Percentiles rank a stretch among this genome's conserved stretches.
These are phyloP conservation scores for Cercophora sp. DNA, from an alignment of 495 filamentous ascomycete species.

Conservation along the genomic window DNA sequence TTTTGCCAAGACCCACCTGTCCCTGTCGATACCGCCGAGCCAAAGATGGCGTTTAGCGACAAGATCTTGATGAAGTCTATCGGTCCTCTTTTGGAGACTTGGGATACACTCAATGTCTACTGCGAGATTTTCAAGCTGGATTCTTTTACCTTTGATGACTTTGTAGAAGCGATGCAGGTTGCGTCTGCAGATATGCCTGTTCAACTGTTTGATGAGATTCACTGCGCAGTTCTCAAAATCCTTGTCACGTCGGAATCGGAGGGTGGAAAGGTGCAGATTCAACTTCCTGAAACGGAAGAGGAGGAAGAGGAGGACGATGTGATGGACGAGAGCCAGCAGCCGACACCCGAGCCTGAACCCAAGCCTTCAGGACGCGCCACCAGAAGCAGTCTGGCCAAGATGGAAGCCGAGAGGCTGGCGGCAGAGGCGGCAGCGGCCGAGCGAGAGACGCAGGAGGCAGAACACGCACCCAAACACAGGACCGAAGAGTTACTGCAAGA, in stretches of 20 bases:
- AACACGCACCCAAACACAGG: constrained; percentile 54
- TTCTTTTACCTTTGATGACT: constrained; percentile 97
- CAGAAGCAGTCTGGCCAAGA: constrained; percentile 76
- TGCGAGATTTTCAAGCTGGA: constrained; percentile 89
- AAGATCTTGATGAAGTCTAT: constrained; percentile 76
- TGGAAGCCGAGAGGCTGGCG: constrained; percentile 62
- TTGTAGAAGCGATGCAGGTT: constrained; percentile 80
- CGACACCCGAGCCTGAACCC: constrained; percentile 64
- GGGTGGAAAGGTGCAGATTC: constrained; percentile 72
- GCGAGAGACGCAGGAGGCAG: constrained; percentile 34
- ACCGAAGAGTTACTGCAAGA: constrained; percentile 72
- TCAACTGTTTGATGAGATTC: constrained; percentile 83
- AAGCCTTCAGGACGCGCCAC: constrained; percentile 68
- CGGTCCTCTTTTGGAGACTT: constrained; percentile 77
- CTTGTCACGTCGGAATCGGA: constrained; percentile 71
- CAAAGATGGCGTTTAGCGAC: constrained; percentile 32
- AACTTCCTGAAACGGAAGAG: constrained; percentile 72
- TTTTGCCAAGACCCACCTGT: constrained; percentile 58
- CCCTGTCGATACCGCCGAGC: constrained; percentile 25
- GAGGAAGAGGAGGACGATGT: constrained; percentile 61
- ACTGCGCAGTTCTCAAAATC: constrained; percentile 86
- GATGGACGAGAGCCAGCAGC: constrained; percentile 55
- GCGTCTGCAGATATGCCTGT: constrained; percentile 74
- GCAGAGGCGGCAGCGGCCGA: constrained; percentile 51
- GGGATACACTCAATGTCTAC: constrained; percentile 95